phyloP scores from a whole-genome alignment of 495 filamentous ascomycete species.

The Rusavskia elegans region DNA sequence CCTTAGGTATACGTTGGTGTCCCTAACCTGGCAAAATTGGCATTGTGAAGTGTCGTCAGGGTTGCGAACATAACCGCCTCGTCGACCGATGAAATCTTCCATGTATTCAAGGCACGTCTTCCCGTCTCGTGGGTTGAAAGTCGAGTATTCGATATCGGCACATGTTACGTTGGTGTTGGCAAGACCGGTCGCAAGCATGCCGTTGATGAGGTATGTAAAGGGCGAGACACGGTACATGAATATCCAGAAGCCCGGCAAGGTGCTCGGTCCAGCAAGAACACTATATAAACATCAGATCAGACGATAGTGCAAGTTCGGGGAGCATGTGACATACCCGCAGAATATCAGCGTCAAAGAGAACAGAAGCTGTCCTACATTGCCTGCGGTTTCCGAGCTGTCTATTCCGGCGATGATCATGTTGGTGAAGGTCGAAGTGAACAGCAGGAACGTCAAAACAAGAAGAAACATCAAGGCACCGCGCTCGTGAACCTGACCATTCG shows the following conservation, averaged over 20 bases:
- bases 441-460: constrained; percentile 28
- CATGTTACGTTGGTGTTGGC: constrained; percentile 44
- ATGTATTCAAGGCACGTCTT: constrained; percentile 46
- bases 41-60: constrained; percentile 36
- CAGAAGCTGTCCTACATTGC: constrained; percentile 48
- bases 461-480: constrained; percentile 55
- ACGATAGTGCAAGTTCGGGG: not conserved
- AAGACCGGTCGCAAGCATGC: constrained; percentile 44
- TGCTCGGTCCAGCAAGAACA: constrained; percentile 48
- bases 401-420: constrained; percentile 52
- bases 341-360: constrained; percentile 56
- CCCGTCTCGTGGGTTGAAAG: constrained; percentile 34
- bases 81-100: constrained; percentile 24
- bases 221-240: constrained; percentile 73
- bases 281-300: constrained; percentile 19
- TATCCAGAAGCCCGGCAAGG: constrained; percentile 62
- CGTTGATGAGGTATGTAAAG: constrained; percentile 53
- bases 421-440: constrained; percentile 36
- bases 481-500: constrained; percentile 35
- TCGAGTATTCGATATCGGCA: constrained; percentile 41
- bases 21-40: constrained; percentile 34
- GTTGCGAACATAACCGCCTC: constrained; percentile 39
- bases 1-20: constrained; percentile 48
- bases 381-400: constrained; percentile 47
- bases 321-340: constrained; percentile 29